Evolutionary conservation across 2,329 filamentous ascomycete genomes (phyloP), one percentile per base, ranked within the genome.

Genomic region (Aspergillus terreus): DNA sequence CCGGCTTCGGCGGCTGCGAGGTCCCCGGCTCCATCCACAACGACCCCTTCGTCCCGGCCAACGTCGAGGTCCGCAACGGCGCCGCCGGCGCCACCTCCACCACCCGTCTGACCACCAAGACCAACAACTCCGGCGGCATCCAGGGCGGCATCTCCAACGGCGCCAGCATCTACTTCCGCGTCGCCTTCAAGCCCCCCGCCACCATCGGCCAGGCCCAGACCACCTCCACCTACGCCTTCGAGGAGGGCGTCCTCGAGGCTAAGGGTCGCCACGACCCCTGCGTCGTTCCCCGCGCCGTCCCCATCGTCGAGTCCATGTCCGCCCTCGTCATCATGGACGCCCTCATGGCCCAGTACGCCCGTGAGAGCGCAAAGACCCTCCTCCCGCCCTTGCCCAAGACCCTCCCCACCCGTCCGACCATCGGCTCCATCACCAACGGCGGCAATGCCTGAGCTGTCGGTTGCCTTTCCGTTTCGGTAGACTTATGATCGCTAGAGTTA

Each of bases 61-160:
- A 56, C 40, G 58, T 57, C 9, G 51, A 52, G 9, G 58, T 61
- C 42, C 56, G 54, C 25, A 43, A 51, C 17, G 58, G 56, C 40
- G 36, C 35, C 51, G 27, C 30, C 51, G 47, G 49, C n/a, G 57
- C 44, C 43, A 47, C 51, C 44, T 55, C 53, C 54, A 60, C 27
- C 52, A 83, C 87, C 15, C 81, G 78, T 56, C 81, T 96, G 48
- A 86, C 85, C 7, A 96, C 92, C 50, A 88, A 87, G 77, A 96
- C 92, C 23, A 97, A 97, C 78, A 91, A 96, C 78, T 92, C 87
- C 2, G 92, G 92, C 11, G 94, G 92, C 58, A 90, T 97, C 61
- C 92, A 97, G 76, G 94, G 92, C 41, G 92, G 92, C 47, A 97
- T 97, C 73, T 87, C 88, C 46, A 97, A 97, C 72, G 94, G 92